Evolutionary conservation across 495 filamentous ascomycete genomes (phyloP).

Genomic region (Neurospora tetrasperma): DNA sequence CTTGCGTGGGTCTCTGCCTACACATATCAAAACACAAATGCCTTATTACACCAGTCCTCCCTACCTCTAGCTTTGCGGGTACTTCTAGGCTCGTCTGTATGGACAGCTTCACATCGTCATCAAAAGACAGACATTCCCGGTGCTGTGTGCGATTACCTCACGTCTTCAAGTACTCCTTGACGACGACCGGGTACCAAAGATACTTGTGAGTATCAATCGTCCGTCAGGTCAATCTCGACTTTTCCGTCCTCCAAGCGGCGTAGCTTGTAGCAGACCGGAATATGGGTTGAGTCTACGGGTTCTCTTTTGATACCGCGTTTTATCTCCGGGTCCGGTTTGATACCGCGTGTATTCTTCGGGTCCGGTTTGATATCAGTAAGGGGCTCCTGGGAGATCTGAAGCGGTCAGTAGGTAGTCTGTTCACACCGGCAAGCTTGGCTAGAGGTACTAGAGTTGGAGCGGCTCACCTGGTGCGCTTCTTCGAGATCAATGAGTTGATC

Average conservation of each 20-base stretch:
- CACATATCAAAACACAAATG: background rate
- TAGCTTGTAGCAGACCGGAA: background rate
- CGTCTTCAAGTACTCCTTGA: background rate
- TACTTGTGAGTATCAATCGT: background rate
- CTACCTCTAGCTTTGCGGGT: background rate
- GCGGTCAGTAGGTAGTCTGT: background rate
- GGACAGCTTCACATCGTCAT: background rate
- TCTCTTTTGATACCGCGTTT: background rate
- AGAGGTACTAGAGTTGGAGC: background rate
- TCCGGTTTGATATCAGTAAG: background rate
- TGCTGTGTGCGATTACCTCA: background rate
- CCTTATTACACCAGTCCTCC: background rate
- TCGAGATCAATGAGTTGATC: background rate
- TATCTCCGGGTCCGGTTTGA: background rate
- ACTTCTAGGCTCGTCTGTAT: background rate
- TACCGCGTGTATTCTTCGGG: background rate
- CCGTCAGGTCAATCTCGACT: slow-evolving; percentile 3
- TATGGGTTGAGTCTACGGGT: too few species aligned
- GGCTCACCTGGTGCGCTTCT: background rate
- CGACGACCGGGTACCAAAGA: background rate
- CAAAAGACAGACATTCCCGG: background rate
- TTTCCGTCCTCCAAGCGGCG: background rate
- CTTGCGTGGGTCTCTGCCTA: too few species aligned
- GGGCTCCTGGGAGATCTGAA: background rate
- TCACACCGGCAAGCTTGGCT: background rate